These are phyloP conservation scores for Trichoderma gracile DNA, from an alignment of 2,329 filamentous ascomycete genomes.

Conservation along the genomic window DNA sequence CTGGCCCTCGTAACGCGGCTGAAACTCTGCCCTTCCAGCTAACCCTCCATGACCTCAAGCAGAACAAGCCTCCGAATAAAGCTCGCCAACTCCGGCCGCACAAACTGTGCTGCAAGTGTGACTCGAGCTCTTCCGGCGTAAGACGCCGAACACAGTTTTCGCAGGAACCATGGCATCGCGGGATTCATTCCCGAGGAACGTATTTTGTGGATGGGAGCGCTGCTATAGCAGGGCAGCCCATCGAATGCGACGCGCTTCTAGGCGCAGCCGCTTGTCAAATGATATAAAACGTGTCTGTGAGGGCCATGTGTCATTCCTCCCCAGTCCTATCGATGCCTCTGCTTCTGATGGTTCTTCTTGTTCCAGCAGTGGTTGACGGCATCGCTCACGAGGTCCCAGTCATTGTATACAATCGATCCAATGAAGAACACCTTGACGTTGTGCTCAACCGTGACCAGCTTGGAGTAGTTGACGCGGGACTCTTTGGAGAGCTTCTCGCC, in stretches of 20 bases:
- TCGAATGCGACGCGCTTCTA: conserved; percentile 23
- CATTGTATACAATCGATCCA: conserved; percentile 45
- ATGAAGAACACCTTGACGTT: conserved; percentile 60
- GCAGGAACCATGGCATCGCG: conserved; percentile 26
- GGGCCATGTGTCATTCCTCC: not conserved
- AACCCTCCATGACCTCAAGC: not conserved
- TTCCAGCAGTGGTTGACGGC: conserved; percentile 54
- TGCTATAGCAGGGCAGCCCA: conserved; percentile 22
- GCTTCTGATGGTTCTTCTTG: conserved; percentile 45
- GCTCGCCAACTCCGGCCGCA: not conserved
- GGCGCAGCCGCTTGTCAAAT: conserved; percentile 17
- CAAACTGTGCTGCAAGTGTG: not conserved
- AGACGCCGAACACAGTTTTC: conserved; percentile 25
- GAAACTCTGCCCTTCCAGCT: conserved; percentile 1
- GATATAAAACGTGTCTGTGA: conserved; percentile 27
- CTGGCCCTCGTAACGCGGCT: conserved; percentile 12
- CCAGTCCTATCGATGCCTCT: conserved; percentile 29
- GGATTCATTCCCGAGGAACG: conserved; percentile 32
- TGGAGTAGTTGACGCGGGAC: conserved; percentile 61
- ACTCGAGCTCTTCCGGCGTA: no score
- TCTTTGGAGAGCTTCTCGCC: conserved; percentile 50
- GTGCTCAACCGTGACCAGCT: conserved; percentile 57
- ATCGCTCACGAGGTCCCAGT: conserved; percentile 45
- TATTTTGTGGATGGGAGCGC: conserved; percentile 35
- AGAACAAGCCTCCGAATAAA: not conserved